A percentile compares a stretch with the other conserved stretches of the same genome.
phyloP scores from a whole-genome alignment of 2,329 filamentous ascomycete species.

The Hypoxylon sp. region DNA sequence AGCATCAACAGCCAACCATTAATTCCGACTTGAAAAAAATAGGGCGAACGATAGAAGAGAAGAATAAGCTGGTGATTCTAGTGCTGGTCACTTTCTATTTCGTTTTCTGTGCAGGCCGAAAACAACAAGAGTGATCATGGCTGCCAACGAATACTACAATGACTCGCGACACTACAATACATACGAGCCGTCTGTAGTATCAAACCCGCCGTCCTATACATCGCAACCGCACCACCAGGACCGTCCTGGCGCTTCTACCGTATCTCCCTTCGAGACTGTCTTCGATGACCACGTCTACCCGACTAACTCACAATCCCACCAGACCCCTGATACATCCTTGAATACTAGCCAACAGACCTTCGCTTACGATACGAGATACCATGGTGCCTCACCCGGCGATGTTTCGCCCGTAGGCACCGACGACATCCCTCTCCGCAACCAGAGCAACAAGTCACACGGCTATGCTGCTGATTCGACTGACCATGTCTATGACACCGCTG shows the following conservation, averaged over 20 bases:
- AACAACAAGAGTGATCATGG: conserved; percentile 62
- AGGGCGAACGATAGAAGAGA: background rate
- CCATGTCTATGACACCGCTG: conserved; percentile 73
- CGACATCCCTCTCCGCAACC: conserved; percentile 71
- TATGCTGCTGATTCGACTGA: conserved; percentile 61
- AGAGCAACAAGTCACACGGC: conserved; percentile 51
- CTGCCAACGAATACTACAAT: conserved; percentile 77
- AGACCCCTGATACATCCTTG: conserved; percentile 48
- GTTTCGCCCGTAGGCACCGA: conserved; percentile 63
- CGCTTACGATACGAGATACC: conserved; percentile 72
- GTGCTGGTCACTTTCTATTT: conserved; percentile 35
- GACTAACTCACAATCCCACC: conserved; percentile 61
- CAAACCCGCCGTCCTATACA: conserved; percentile 63
- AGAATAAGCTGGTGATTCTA: background rate
- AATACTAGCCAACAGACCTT: conserved; percentile 59
- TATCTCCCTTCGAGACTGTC: conserved; percentile 75
- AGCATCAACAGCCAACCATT: background rate
- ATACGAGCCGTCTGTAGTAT: conserved; percentile 60
- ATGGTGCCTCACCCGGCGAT: conserved; percentile 61
- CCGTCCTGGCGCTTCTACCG: conserved; percentile 52
- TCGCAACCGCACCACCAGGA: conserved; percentile 54
- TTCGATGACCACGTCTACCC: conserved; percentile 79
- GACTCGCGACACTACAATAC: conserved; percentile 59
- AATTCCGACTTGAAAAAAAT: background rate
- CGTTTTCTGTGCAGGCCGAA: background rate